Conservation (phyloP, 306 rosid genomes). For the Medicago truncatula region DNA sequence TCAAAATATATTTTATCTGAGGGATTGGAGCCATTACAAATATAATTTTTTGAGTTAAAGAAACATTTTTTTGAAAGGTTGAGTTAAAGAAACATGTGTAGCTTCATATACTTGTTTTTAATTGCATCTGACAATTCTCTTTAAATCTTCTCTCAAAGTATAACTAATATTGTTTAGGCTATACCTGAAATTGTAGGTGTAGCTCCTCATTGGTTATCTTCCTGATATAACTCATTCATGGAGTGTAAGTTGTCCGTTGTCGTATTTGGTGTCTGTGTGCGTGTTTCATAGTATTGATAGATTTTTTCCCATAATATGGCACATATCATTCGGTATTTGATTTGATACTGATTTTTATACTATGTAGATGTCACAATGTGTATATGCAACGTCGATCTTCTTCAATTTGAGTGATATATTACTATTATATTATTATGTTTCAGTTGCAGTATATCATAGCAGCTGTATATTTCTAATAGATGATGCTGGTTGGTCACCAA, state of each 20-base stretch:
- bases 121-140: slow-evolving; percentile 16
- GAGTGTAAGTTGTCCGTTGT: slow-evolving; percentile 68
- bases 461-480: slow-evolving; percentile 40
- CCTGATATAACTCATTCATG: slow-evolving; percentile 95
- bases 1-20: too few relatives aligned
- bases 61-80: too few relatives aligned
- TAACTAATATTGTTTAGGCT: slow-evolving; percentile 92
- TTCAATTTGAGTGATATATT: slow-evolving; percentile 82
- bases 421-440: too few relatives aligned
- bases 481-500: slow-evolving; percentile 48
- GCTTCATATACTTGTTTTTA: slow-evolving; percentile 14
- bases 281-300: background rate
- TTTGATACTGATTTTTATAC: slow-evolving; percentile 27
- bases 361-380: slow-evolving; percentile 71
- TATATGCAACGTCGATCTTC: slow-evolving; percentile 80
- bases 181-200: slow-evolving; percentile 92
- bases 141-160: slow-evolving; percentile 62
- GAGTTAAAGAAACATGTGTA: background rate
- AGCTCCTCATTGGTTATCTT: slow-evolving; percentile 84
- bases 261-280: too few relatives aligned
- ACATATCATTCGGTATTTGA: slow-evolving; percentile 25
- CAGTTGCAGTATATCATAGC: too few relatives aligned
- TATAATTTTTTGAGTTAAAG: background rate
- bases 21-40: too few relatives aligned
- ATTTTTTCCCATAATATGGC: background rate